Evolutionary conservation across 768 basidiomycete genomes (phyloP).

Genomic region (Suillus alpinus): DNA sequence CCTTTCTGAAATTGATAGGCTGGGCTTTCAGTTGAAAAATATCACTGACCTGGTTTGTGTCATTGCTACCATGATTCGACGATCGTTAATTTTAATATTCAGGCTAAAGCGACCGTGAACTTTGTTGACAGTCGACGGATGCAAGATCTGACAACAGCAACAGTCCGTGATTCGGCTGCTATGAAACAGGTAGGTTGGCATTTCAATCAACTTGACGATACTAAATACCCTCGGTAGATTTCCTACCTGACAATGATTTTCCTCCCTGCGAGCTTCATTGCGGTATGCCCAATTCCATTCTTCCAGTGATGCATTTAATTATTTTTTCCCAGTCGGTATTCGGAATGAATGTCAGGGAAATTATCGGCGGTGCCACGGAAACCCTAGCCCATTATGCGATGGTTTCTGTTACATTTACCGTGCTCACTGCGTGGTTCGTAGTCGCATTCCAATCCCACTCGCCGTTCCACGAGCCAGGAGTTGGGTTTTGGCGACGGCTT

Average conservation of each 20-base stretch:
- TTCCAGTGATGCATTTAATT: not conserved
- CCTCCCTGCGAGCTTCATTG: conserved; percentile 46
- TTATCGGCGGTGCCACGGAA: conserved; percentile 16
- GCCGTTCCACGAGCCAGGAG: conserved; percentile 9
- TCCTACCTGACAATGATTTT: conserved; percentile 57
- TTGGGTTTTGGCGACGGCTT: conserved; percentile 10
- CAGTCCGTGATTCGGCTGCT: conserved; percentile 11
- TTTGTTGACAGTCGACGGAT: conserved; percentile 41
- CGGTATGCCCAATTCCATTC: conserved; percentile 16
- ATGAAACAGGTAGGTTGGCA: conserved; percentile 21
- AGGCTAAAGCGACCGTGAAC: conserved; percentile 57
- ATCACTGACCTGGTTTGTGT: conserved; percentile 21
- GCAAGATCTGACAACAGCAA: conserved; percentile 7
- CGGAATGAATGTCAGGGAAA: conserved; percentile 17
- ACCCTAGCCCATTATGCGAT: conserved; percentile 36
- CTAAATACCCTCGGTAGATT: conserved; percentile 33
- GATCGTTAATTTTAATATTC: not conserved
- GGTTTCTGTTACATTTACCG: conserved; percentile 42
- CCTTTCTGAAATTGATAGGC: conserved; percentile 45
- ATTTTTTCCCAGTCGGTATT: conserved; percentile 12
- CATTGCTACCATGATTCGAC: not conserved
- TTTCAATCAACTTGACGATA: not conserved
- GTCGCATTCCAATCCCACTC: conserved; percentile 45
- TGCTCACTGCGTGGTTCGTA: conserved; percentile 49
- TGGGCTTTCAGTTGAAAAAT: conserved; percentile 31